Evolutionary conservation across 768 basidiomycete genomes (phyloP).

Genomic region (Suillus lakei): DNA sequence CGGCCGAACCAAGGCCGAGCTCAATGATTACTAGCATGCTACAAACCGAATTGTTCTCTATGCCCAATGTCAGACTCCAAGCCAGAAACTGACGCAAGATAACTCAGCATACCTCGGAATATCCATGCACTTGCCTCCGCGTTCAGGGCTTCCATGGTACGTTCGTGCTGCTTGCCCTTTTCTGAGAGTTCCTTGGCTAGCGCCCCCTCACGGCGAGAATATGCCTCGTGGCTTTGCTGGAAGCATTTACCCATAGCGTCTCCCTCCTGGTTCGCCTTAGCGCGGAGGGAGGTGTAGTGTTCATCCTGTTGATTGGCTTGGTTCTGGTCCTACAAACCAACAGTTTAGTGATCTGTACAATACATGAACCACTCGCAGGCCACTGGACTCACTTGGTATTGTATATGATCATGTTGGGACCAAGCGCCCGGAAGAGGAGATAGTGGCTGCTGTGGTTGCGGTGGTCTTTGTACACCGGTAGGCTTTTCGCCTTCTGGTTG

Average conservation of each 20-base stretch:
- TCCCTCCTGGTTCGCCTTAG: slow-evolving; percentile 77
- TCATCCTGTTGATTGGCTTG: slow-evolving; percentile 70
- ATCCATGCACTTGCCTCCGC: slow-evolving; percentile 88
- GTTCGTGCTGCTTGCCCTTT: slow-evolving; percentile 79
- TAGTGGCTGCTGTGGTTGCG: slow-evolving; percentile 15
- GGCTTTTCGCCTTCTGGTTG: slow-evolving; percentile 13
- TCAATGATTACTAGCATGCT: background rate
- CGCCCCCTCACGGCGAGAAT: slow-evolving; percentile 72
- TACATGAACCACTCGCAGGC: background rate
- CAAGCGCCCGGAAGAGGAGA: slow-evolving; percentile 2
- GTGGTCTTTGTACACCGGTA: background rate
- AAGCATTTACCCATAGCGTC: slow-evolving; percentile 78
- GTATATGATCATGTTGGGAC: slow-evolving; percentile 18
- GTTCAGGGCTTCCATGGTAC: slow-evolving; percentile 79
- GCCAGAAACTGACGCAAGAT: slow-evolving; percentile 6
- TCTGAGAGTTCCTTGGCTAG: slow-evolving; percentile 82
- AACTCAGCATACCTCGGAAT: slow-evolving; percentile 48
- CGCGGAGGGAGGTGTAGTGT: slow-evolving; percentile 72
- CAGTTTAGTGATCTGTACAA: background rate
- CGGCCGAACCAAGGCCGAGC: background rate
- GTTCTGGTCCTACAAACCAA: slow-evolving; percentile 50
- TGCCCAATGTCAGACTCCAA: slow-evolving; percentile 6
- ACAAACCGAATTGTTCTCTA: slow-evolving; percentile 78
- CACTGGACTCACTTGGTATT: slow-evolving; percentile 21
- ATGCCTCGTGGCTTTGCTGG: slow-evolving; percentile 77